A percentile compares a stretch with the other conserved stretches of the same genome.
These are phyloP conservation scores for Salvia hispanica DNA, from an alignment of 257 asterid species.

Conservation along the genomic window DNA sequence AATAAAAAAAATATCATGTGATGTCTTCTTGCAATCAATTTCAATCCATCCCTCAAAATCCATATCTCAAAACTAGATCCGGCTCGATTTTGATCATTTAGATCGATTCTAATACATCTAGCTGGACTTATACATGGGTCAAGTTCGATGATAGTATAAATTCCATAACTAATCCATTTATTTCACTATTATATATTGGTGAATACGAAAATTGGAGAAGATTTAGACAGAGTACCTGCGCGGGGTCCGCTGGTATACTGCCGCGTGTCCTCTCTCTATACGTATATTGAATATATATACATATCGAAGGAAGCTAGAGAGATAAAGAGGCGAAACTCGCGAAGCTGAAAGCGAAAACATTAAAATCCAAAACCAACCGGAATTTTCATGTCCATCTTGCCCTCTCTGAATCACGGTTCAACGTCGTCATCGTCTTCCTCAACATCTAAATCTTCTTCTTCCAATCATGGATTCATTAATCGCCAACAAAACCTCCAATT, in stretches of 20 bases:
- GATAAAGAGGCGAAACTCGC: slow-evolving; percentile 20
- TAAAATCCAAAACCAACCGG: slow-evolving; percentile 17
- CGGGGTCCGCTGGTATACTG: not conserved
- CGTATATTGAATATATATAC: not conserved
- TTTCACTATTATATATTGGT: no score
- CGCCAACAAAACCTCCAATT: slow-evolving; percentile 32
- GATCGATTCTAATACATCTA: no score
- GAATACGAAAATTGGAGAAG: not conserved
- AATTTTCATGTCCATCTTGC: slow-evolving; percentile 92
- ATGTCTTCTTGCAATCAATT: no score
- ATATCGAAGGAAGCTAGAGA: not conserved
- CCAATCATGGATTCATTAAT: slow-evolving; percentile 51
- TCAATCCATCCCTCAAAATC: no score
- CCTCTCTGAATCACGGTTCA: slow-evolving; percentile 56
- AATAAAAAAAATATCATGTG: no score
- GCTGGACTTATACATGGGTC: no score
- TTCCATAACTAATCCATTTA: no score
- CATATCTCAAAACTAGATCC: no score
- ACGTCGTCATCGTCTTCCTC: slow-evolving; percentile 52
- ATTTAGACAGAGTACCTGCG: no score
- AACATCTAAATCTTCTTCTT: slow-evolving; percentile 34
- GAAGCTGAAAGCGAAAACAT: slow-evolving; percentile 26
- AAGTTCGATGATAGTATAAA: no score
- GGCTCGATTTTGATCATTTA: no score
- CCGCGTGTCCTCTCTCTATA: slow-evolving; percentile 1